Base-by-base conservation (phyloP, 2,329 filamentous ascomycete genomes). In the Trichoderma sp. region DNA sequence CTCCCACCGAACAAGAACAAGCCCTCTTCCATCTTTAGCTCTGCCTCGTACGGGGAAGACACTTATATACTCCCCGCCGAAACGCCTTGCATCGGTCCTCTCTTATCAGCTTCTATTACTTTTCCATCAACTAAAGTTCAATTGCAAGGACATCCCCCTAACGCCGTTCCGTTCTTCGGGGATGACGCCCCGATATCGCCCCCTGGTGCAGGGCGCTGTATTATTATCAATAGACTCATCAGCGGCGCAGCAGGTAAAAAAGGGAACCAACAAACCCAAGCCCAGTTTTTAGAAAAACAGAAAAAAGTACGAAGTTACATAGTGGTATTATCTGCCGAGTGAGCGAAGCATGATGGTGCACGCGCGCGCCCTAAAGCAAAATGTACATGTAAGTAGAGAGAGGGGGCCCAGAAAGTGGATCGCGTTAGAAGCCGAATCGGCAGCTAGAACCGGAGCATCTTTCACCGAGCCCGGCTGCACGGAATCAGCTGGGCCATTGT, bases 81-180 rank as follows among this genome's bases (percentile, higher is more conserved):
- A 56, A 56, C 50, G 21, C 50, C 50, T 50, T 21, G 45, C 18
- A 11, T 50, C 45, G 18, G 45, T 50, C 12, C 45, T 56, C 41
- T 56, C 50, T 56, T 56, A 56, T 56, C 50, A 56, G n/a, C 21
- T 24, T 56, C 50, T 63, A 16, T 35, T 62, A 4, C 11, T 16
- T n/a, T 38, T 53, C 27, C 29, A 29, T 16, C 41, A 53, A 53
- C 2, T 33, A 33, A 33, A 29, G 24, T 29, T n/a, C 69, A 63
- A 38, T 45, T 29, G 27, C 69, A 73, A 38, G 60, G 69, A 21
- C 8, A 16, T 3, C 14, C 38, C n/a, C 18, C 11, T 24, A 73
- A 35, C 21, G 41, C 60, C 59, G 41, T 65, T 73, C 69, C 69
- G 69, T 56, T 65, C 31, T 56, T 73, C 69, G 69, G 69, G 41